Conservation (phyloP, 2,329 filamentous ascomycete genomes). For the Venturia nashicola region DNA sequence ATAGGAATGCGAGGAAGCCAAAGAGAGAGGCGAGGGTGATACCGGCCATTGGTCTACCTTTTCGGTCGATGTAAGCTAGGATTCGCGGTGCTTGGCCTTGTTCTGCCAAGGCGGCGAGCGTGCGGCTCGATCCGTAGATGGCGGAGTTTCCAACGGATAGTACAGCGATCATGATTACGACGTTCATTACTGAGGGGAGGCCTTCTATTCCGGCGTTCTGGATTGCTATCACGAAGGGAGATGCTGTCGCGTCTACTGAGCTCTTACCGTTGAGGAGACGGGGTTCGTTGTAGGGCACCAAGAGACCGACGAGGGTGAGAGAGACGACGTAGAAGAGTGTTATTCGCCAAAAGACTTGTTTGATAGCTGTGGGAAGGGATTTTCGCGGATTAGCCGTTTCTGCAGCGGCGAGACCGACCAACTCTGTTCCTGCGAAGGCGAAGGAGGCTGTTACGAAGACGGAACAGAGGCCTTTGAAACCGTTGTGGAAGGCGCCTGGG, state of each 20-base stretch:
- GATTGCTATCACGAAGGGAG: conserved; percentile 90
- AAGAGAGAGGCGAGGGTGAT: conserved; percentile 42
- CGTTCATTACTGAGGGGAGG: conserved; percentile 83
- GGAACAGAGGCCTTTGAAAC: conserved; percentile 71
- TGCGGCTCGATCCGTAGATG: conserved; percentile 83
- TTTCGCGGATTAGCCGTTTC: conserved; percentile 71
- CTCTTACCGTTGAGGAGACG: conserved; percentile 47
- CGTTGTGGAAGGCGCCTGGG: conserved; percentile 72
- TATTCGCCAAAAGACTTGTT: conserved; percentile 94
- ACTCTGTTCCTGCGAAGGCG: conserved; percentile 61
- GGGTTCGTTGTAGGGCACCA: conserved; percentile 61
- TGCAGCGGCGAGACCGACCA: conserved; percentile 64
- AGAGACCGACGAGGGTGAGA: conserved; percentile 65
- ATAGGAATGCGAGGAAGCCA: conserved; percentile 48
- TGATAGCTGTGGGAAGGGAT: conserved; percentile 73
- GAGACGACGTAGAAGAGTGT: conserved; percentile 68
- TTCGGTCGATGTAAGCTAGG: conserved; percentile 48
- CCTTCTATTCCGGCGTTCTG: conserved; percentile 68
- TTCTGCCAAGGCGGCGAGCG: conserved; percentile 78
- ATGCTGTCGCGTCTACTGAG: conserved; percentile 58
- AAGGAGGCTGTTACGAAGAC: conserved; percentile 70
- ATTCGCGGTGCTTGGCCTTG: conserved; percentile 49
- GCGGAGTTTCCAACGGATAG: conserved; percentile 85
- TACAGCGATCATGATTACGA: conserved; percentile 84
- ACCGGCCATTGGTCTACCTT: conserved; percentile 46